phyloP scores from a whole-genome alignment of 2,329 filamentous ascomycete genomes.

The Mycosphaerella sp. region DNA sequence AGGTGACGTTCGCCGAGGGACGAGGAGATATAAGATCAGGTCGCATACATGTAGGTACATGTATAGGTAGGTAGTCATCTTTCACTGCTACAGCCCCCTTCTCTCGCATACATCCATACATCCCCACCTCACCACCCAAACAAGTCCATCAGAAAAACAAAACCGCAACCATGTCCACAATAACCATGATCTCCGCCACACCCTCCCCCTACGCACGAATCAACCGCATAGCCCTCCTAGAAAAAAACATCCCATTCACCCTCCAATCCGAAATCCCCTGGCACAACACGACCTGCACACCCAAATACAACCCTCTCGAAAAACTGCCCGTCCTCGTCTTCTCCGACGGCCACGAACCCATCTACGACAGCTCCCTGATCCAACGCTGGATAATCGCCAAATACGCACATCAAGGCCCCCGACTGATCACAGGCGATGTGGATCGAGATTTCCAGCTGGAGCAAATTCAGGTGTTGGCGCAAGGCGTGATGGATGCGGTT shows the following conservation, averaged over 20 bases:
- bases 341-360: slow-evolving; percentile 15
- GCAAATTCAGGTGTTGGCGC: slow-evolving; percentile 15
- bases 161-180: not conserved
- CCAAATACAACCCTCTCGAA: slow-evolving; percentile 21
- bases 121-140: too few species aligned
- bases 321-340: slow-evolving; percentile 22
- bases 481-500: slow-evolving; percentile 20
- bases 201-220: slow-evolving; percentile 21
- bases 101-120: too few species aligned
- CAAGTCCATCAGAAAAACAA: too few species aligned
- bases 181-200: slow-evolving; percentile 19
- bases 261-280: slow-evolving; percentile 18
- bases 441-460: slow-evolving; percentile 14
- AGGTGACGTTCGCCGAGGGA: too few species aligned
- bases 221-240: slow-evolving; percentile 21
- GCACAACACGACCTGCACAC: slow-evolving; percentile 19
- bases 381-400: slow-evolving; percentile 21
- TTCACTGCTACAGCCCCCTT: too few species aligned
- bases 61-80: too few species aligned
- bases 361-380: slow-evolving; percentile 22
- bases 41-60: too few species aligned
- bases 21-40: too few species aligned
- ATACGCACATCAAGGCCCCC: slow-evolving; percentile 13
- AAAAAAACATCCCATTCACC: slow-evolving; percentile 18
- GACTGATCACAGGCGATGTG: slow-evolving; percentile 16